Conservation (phyloP, 1,284 basidiomycete species). For the Pseudomicrostroma phylloplanum region DNA sequence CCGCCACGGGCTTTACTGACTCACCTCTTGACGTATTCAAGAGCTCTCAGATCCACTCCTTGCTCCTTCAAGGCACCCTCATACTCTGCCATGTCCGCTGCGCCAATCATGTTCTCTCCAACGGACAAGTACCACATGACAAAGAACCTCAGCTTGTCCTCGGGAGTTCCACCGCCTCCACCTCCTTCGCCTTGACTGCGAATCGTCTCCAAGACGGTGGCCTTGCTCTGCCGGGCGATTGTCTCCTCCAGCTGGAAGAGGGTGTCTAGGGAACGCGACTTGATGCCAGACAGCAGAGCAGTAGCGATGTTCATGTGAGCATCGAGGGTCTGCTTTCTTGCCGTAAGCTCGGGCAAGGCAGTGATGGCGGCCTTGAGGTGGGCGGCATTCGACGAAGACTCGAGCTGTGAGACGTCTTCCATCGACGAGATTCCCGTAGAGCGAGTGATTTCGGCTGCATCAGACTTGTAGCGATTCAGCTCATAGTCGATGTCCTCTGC, state of each 20-base stretch:
- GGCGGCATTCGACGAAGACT: conserved; percentile 87
- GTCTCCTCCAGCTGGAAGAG: conserved; percentile 93
- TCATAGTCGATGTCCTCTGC: conserved; percentile 95
- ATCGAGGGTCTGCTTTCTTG: conserved; percentile 89
- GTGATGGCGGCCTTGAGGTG: conserved; percentile 97
- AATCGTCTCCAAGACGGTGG: conserved; percentile 1
- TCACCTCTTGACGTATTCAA: conserved; percentile 67
- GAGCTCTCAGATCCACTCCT: conserved; percentile 71
- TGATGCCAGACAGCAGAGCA: conserved; percentile 88
- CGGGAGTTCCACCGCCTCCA: conserved; percentile 27
- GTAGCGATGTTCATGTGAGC: conserved; percentile 99
- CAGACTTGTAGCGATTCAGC: conserved; percentile 84
- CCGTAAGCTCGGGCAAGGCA: conserved; percentile 92
- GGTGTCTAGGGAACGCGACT: conserved; percentile 87
- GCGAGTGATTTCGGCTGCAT: conserved; percentile 92
- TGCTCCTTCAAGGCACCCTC: conserved; percentile 54
- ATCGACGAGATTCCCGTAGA: conserved; percentile 93
- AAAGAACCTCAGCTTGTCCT: conserved; percentile 85
- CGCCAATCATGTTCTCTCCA: conserved; percentile 55
- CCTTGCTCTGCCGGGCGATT: conserved; percentile 53
- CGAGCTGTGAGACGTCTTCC: conserved; percentile 65
- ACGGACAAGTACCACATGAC: conserved; percentile 88
- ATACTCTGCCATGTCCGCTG: conserved; percentile 79
- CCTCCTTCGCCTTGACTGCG: conserved; percentile 58
- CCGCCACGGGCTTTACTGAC: no score